phyloP scores from a whole-genome alignment of 2,329 filamentous ascomycete species.

The Cytospora schulzeri region DNA sequence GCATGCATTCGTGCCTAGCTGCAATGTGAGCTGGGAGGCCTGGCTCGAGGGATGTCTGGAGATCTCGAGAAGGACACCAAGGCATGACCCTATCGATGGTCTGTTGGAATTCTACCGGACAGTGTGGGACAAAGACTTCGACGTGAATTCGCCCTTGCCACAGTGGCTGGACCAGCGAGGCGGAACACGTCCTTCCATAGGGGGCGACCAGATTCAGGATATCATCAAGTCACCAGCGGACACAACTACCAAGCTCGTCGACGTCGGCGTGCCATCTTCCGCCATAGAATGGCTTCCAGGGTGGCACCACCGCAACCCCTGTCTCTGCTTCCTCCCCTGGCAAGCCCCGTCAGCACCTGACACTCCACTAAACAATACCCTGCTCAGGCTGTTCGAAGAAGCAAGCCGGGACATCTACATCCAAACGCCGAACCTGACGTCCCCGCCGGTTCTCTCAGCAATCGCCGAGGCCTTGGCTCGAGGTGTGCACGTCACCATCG shows the following conservation, averaged over 20 bases:
- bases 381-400: slow-evolving; percentile 61
- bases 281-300: slow-evolving; percentile 63
- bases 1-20: slow-evolving; percentile 71
- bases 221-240: slow-evolving; percentile 28
- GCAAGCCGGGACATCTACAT: slow-evolving; percentile 65
- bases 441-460: slow-evolving; percentile 62
- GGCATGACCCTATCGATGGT: slow-evolving; percentile 60
- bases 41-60: slow-evolving; percentile 82
- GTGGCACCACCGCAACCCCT: slow-evolving; percentile 69
- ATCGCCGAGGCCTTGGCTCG: slow-evolving; percentile 63
- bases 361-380: slow-evolving; percentile 68
- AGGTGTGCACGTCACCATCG: slow-evolving; percentile 68
- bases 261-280: slow-evolving; percentile 45
- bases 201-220: slow-evolving; percentile 21
- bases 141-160: slow-evolving; percentile 2
- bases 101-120: slow-evolving; percentile 67
- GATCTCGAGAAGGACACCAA: slow-evolving; percentile 41
- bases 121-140: slow-evolving; percentile 61
- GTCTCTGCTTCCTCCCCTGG: slow-evolving; percentile 62
- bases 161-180: not conserved
- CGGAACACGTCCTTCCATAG: not conserved
- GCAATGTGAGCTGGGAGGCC: slow-evolving; percentile 84
- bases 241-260: slow-evolving; percentile 9
- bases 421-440: slow-evolving; percentile 79
- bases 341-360: slow-evolving; percentile 53